These are phyloP conservation scores for Ensete glaucum DNA, from an alignment of 176 grass and related monocot genomes.

Conservation along the genomic window DNA sequence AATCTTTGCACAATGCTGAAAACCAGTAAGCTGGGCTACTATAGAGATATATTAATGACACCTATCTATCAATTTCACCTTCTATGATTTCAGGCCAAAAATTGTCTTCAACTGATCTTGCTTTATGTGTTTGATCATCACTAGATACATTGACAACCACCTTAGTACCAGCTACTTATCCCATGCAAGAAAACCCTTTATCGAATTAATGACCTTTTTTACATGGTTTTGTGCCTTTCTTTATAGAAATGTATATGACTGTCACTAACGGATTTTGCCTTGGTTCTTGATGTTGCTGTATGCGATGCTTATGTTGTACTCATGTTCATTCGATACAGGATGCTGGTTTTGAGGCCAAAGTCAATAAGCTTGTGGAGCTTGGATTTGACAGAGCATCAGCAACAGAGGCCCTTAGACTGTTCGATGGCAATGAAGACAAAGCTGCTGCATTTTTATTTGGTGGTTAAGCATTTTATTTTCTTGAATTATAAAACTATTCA, in stretches of 20 bases:
- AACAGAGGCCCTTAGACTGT: constrained; percentile 62
- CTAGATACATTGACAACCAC: too few relatives aligned
- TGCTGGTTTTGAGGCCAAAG: constrained; percentile 64
- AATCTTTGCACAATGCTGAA: too few relatives aligned
- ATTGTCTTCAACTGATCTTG: too few relatives aligned
- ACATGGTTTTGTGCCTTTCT: neutral
- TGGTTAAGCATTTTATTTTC: constrained; percentile 30
- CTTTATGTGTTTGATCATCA: too few relatives aligned
- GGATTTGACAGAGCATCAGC: constrained; percentile 74
- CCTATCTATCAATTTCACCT: too few relatives aligned
- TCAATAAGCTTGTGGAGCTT: constrained; percentile 73
- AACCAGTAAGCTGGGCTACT: too few relatives aligned
- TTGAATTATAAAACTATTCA: neutral
- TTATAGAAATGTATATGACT: too few relatives aligned
- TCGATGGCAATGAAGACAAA: constrained; percentile 81
- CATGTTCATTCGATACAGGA: constrained; percentile 28
- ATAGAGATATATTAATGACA: too few relatives aligned
- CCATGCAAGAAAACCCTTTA: too few relatives aligned
- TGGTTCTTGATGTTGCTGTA: neutral
- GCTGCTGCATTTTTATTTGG: constrained; percentile 91
- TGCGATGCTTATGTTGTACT: neutral
- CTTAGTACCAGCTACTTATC: too few relatives aligned
- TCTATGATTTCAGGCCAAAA: too few relatives aligned
- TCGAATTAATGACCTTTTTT: neutral
- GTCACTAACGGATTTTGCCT: neutral